These are phyloP conservation scores for Vitis vinifera DNA, from an alignment of 164 flowering plant genomes.

Conservation along the genomic window ASM3070453v1 NC_081821.1:4936001-4936500, in stretches of 20 bases:
- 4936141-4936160: neutral
- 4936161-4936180: neutral
- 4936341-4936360: neutral
- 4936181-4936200: neutral
- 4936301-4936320: neutral
- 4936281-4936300: neutral
- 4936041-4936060: constrained; percentile 83
- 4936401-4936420: too few relatives aligned
- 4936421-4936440: too few relatives aligned
- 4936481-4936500: too few relatives aligned
- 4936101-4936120: constrained; percentile 4
- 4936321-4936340: neutral
- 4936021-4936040: constrained; percentile 80
- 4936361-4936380: too few relatives aligned
- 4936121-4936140: too few relatives aligned
- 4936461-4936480: too few relatives aligned
- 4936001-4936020: constrained; percentile 69
- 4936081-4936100: constrained; percentile 68
- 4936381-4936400: too few relatives aligned
- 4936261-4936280: too few relatives aligned
- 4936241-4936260: too few relatives aligned
- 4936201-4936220: neutral
- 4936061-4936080: constrained; percentile 81
- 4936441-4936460: too few relatives aligned
- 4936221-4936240: too few relatives aligned